Evolutionary conservation across 495 filamentous ascomycete species (phyloP), one percentile per base, ranked within the genome.

Genomic region (Xylaria longipes): DNA sequence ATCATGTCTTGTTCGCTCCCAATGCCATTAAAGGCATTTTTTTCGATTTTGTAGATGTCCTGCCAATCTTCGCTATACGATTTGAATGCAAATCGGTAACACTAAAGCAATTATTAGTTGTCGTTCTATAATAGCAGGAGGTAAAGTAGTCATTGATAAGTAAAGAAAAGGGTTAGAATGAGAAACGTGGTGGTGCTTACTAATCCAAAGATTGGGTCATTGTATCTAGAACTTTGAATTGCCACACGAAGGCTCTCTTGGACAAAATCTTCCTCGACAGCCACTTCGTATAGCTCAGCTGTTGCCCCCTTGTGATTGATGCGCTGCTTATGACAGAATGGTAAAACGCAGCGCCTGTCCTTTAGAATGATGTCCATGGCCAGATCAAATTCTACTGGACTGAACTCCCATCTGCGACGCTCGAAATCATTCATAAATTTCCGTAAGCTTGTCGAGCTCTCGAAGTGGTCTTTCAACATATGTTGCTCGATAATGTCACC

Each of bases 191-290:
- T 22, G 2, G 11, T 27, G 22, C 48, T 52, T 27, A 52, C 48
- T 6, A 12, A 2, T 33, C 54, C 29, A 17, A 20, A 35, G 29
- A 1, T 29, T 57, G 5, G 0, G 54, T 57, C 54, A n/a, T 20
- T 0, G 9, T 57, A 57, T 33, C 5, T 57, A 9, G 54, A 33
- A 33, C 54, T 12, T 33, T 57, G 29, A 33, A 33, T 57, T 12
- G 15, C 58, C 75, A 82, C 73, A 82, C 80, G 15, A 82, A 73
- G 41, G 81, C 70, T 15, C 82, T 81, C 48, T 82, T 79, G 71
- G 25, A 84, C 72, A 61, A 80, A 75, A 14, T 77, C 77, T 37
- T 78, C 74, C 48, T 76, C 77, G 12, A 84, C 73, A 11, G 58
- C 65, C n/a, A 82, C 77, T 17, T 76, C 75, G 48, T 72, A 79